Evolutionary conservation across 2,329 filamentous ascomycete genomes (phyloP).

Genomic region (Apiospora malaysiana): DNA sequence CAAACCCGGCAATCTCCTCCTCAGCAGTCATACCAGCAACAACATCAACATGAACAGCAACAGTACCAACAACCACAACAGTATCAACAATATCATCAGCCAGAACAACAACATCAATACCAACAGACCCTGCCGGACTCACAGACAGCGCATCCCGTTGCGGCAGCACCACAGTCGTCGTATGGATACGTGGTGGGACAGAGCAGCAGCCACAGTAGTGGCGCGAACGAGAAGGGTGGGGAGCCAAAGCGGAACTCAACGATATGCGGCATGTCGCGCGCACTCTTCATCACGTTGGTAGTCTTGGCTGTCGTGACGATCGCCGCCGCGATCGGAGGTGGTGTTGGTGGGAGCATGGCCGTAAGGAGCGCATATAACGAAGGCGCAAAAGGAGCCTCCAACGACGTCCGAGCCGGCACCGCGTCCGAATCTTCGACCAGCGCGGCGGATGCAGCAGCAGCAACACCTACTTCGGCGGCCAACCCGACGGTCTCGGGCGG

Average conservation of each 20-base stretch:
- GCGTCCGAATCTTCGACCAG: slow-evolving; percentile 16
- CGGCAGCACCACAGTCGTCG: background rate
- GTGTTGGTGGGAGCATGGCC: slow-evolving; percentile 32
- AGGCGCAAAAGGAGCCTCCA: background rate
- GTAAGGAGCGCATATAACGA: slow-evolving; percentile 19
- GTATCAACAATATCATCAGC: background rate
- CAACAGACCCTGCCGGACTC: background rate
- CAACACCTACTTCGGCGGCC: background rate
- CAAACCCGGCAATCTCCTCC: background rate
- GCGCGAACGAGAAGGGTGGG: background rate
- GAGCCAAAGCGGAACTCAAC: background rate
- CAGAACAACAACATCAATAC: background rate
- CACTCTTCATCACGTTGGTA: slow-evolving; percentile 30
- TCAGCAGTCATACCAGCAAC: background rate
- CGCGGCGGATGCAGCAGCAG: background rate
- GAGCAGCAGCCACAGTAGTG: background rate
- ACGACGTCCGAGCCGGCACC: background rate
- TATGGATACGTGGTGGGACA: background rate
- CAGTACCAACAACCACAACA: background rate
- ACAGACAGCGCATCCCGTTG: background rate
- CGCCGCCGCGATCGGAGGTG: slow-evolving; percentile 31
- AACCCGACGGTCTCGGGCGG: background rate
- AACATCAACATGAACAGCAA: background rate
- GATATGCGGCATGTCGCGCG: slow-evolving; percentile 29
- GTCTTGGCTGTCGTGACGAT: slow-evolving; percentile 29